phyloP scores from a whole-genome alignment of 1,139 yeast genomes.

The Kodamaea anthophila region DNA sequence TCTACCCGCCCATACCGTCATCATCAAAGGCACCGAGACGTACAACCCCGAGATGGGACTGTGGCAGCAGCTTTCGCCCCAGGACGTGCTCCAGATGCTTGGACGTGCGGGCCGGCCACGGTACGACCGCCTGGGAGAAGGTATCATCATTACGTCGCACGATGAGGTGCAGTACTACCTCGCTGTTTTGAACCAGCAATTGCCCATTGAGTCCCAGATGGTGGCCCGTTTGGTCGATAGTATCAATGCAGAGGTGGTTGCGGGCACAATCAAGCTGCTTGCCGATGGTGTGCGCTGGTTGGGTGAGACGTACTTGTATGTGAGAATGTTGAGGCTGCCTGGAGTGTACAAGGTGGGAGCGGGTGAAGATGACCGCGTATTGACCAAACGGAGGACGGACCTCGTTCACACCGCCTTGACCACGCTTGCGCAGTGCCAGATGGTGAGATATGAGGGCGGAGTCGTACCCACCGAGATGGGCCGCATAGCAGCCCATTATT shows the following conservation, averaged over 20 bases:
- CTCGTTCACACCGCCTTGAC: constrained; percentile 72
- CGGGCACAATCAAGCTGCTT: constrained; percentile 57
- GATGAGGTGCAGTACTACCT: constrained; percentile 82
- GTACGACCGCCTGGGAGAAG: constrained; percentile 88
- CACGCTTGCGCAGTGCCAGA: constrained; percentile 46
- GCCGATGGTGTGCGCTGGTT: constrained; percentile 77
- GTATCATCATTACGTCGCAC: constrained; percentile 85
- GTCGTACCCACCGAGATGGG: constrained; percentile 69
- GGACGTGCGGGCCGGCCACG: constrained; percentile 98
- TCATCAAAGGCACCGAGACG: constrained; percentile 90
- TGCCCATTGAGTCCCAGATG: constrained; percentile 89
- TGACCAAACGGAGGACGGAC: constrained; percentile 50
- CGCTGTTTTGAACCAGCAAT: constrained; percentile 81
- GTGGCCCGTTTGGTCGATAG: constrained; percentile 65
- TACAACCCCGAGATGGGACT: constrained; percentile 86
- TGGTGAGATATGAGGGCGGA: constrained; percentile 59
- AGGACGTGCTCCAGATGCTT: constrained; percentile 89
- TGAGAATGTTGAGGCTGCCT: constrained; percentile 75
- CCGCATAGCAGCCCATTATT: constrained; percentile 78
- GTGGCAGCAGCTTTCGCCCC: constrained; percentile 89
- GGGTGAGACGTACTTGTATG: constrained; percentile 69
- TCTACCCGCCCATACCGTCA: constrained; percentile 93
- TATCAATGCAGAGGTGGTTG: constrained; percentile 81
- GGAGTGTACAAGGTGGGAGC: constrained; percentile 70
- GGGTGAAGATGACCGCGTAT: constrained; percentile 45